Base-by-base conservation (phyloP, 73 alveolate genomes). In the Paramecium primaurelia region DNA sequence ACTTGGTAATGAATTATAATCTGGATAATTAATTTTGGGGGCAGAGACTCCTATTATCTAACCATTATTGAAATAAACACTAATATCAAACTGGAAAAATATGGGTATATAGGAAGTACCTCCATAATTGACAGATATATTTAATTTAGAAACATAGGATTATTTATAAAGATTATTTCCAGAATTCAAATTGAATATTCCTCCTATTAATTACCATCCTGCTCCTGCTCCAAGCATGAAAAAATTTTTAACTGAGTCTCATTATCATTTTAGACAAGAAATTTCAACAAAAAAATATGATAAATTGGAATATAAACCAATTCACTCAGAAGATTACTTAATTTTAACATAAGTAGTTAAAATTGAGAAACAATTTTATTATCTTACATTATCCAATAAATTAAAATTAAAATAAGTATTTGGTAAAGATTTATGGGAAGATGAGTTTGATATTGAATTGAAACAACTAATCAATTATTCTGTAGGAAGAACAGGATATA, bases 401-500 rank as follows among this genome's bases (percentile, higher is more conserved):
- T 47, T 80, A 6, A 8, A 80, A 20, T 32, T 80, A 42, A 25
- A 80, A 26, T 26, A 80, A 49, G 20, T 80, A 8, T 26, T 44
- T 45, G 32, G 36, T 1, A 80, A 26, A 47, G 73, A 80, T 80
- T 4, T 25, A 20, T 80, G 91, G 91, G 58, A 28, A 32, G 91
- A 80, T 22, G 12, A 80, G 8, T 18, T 80, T 20, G 30, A 25
- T 4, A n/a, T 80, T 4, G 0, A 80, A 32, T 45, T 80, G 28
- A 45, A 42, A 12, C 26, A 80, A 10, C 25, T 80, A 20, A 80
- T 80, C 3, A 49, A 80, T 26, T 80, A 45, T 26, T 4, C 22
- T 22, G 58, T 80, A 8, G 91, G 91, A 22, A 80, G 91, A 80
- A 80, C 77, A 11, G 91, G 91, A 28, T 80, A 80, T 26, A 80